phyloP scores from a whole-genome alignment of 257 asterid species.

The Lycium ferocissimum region DNA sequence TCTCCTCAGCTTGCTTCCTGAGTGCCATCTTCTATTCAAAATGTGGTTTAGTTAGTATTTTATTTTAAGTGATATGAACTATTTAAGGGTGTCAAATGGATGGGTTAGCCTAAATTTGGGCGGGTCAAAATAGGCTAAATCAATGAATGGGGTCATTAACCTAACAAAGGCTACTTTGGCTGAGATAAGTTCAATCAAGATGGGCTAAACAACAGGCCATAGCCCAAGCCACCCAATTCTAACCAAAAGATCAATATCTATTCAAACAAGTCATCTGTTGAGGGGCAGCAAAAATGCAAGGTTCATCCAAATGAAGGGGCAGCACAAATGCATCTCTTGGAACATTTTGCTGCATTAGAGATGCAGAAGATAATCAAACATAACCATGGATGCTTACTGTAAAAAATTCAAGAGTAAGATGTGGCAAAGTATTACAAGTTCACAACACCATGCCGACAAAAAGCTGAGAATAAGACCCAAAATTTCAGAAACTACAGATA shows the following conservation, averaged over 20 bases:
- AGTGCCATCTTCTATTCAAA: background rate
- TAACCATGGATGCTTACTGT: background rate
- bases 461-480: background rate
- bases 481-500: background rate
- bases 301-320: background rate
- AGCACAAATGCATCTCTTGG: background rate
- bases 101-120: background rate
- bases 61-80: background rate
- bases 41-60: background rate
- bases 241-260: background rate
- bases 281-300: background rate
- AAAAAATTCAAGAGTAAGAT: background rate
- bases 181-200: background rate
- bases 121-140: background rate
- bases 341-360: background rate
- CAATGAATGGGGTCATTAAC: background rate
- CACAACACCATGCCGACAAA: background rate
- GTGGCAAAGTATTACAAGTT: background rate
- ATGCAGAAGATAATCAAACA: background rate
- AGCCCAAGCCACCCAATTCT: background rate
- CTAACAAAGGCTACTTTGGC: background rate
- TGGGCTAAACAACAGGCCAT: background rate
- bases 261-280: background rate
- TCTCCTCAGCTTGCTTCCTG: slow-evolving; percentile 13
- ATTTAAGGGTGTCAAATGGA: background rate